Percentiles rank a stretch among this genome's conserved stretches.
Evolutionary conservation across 371 early-diverging fungal species (phyloP).

Genomic region (Mucor indicus): DNA sequence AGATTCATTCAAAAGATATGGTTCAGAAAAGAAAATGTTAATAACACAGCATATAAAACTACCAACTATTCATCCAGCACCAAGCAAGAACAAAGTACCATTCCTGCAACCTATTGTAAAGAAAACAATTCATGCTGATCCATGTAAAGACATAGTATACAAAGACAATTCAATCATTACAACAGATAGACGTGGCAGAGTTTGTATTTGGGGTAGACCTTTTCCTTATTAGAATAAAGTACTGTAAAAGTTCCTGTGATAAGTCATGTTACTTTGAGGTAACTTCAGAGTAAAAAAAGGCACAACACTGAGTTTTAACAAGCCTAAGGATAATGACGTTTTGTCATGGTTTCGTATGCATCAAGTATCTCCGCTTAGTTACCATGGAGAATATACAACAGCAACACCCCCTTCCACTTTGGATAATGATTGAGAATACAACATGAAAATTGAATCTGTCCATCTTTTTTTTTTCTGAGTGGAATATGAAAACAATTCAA

Average conservation of each 20-base stretch:
- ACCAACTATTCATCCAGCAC: constrained; percentile 56
- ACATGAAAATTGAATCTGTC: no score
- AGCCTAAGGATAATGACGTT: constrained; percentile 17
- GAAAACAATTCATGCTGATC: constrained; percentile 67
- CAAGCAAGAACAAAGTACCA: constrained; percentile 71
- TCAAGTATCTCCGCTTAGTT: no score
- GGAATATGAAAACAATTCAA: neutral
- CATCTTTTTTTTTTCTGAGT: no score
- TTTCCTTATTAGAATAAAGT: neutral
- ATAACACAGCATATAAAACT: constrained; percentile 13
- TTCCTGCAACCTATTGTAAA: constrained; percentile 77
- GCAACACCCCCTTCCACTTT: no score
- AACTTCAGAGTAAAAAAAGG: no score
- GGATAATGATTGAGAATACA: no score
- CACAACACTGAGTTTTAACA: constrained; percentile 16
- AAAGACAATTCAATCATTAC: constrained; percentile 77
- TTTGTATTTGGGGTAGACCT: constrained; percentile 69
- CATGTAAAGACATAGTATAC: constrained; percentile 67
- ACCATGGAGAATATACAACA: no score
- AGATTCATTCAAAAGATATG: no score
- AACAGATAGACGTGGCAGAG: constrained; percentile 72
- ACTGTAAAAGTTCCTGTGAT: constrained; percentile 10
- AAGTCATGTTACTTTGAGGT: constrained; percentile 21
- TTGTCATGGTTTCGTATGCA: no score
- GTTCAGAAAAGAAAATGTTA: neutral